Conservation (phyloP, 768 basidiomycete genomes). For the Epithele typhae region DNA sequence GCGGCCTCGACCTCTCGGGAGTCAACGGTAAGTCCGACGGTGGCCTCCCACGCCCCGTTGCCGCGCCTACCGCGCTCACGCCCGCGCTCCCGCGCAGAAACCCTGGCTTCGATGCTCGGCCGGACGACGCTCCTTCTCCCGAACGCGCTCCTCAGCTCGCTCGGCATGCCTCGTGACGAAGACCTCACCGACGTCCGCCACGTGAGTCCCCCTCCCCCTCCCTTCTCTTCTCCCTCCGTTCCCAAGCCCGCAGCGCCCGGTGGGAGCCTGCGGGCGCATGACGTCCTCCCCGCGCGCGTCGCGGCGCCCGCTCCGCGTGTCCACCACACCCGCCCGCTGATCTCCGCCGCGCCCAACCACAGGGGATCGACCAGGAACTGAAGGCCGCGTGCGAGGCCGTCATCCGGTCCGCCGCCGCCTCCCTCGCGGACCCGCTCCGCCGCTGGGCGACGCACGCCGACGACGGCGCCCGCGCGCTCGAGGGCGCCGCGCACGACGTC, state of each 20-base stretch:
- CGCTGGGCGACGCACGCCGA: conserved; percentile 55
- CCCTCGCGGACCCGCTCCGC: conserved; percentile 56
- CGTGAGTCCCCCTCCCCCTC: conserved; percentile 35
- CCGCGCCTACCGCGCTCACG: not conserved
- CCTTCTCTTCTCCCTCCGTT: conserved; percentile 2
- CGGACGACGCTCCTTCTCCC: conserved; percentile 60
- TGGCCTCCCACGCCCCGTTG: not conserved
- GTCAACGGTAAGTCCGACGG: conserved; percentile 48
- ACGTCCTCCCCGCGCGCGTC: too few species aligned
- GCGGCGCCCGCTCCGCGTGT: too few species aligned
- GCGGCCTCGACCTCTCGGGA: conserved; percentile 41
- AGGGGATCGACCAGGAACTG: conserved; percentile 87
- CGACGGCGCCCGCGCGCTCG: conserved; percentile 13
- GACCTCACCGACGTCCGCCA: conserved; percentile 69
- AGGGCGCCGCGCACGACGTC: conserved; percentile 50
- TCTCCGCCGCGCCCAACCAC: conserved; percentile 1
- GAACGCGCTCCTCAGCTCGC: conserved; percentile 63
- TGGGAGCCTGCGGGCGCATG: not conserved
- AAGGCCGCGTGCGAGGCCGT: conserved; percentile 83
- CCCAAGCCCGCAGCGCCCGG: not conserved
- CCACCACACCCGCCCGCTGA: not conserved
- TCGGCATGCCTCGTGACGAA: conserved; percentile 62
- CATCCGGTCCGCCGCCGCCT: conserved; percentile 57
- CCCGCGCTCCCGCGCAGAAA: conserved; percentile 33
- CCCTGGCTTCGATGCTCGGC: conserved; percentile 55